Percentiles rank a stretch among this genome's conserved stretches.
Evolutionary conservation across 208 protist species (phyloP).

Genomic region (Trypanosoma caninum): DNA sequence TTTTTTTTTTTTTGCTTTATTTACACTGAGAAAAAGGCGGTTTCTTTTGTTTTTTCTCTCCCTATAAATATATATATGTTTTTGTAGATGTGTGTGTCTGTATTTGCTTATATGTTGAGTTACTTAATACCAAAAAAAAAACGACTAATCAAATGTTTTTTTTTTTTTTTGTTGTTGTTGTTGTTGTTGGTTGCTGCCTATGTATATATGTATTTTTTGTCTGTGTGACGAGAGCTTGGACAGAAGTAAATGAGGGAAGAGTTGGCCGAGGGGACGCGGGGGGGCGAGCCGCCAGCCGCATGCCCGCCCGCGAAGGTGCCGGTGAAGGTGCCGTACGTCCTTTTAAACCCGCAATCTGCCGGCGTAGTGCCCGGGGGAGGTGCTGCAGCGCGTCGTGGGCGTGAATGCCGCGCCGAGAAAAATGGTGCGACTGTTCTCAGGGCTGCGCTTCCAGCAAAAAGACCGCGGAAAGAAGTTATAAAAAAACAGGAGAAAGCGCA

Average conservation of each 20-base stretch:
- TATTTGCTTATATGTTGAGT: neutral
- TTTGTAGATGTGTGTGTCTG: neutral
- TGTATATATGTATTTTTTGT: constrained; percentile 1
- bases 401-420: constrained; percentile 22
- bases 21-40: neutral
- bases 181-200: too few species aligned
- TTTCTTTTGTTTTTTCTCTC: neutral
- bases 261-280: constrained; percentile 1
- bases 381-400: neutral
- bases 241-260: neutral
- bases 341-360: constrained; percentile 36
- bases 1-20: neutral
- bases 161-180: too few species aligned
- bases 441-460: constrained; percentile 9
- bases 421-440: constrained; percentile 38
- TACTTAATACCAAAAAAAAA: too few species aligned
- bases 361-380: constrained; percentile 21
- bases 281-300: neutral
- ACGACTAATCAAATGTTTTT: too few species aligned
- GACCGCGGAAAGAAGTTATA: neutral
- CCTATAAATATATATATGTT: neutral
- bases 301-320: constrained; percentile 47
- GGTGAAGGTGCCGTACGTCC: constrained; percentile 64
- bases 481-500: neutral
- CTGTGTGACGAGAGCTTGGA: too few species aligned